Base-by-base conservation (phyloP, 495 filamentous ascomycete species). In the Ramalina intermedia region DNA sequence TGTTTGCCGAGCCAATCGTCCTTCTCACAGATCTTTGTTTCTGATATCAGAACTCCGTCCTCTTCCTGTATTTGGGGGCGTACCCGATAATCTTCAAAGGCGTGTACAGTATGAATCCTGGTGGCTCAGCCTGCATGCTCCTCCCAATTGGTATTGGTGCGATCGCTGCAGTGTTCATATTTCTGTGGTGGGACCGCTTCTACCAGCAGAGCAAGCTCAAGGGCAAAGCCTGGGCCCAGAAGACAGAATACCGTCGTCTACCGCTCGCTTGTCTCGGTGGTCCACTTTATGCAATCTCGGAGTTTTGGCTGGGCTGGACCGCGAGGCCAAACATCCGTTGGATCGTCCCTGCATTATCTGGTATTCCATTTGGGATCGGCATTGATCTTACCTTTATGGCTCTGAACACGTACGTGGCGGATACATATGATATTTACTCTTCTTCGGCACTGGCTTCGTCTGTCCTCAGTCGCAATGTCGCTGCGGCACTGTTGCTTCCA, bases 311-410 rank as follows among this genome's bases (percentile, higher is more conserved):
- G 13, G 48, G 37, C n/a, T 86, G 79, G 79, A 67, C 78, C 1
- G 74, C 79, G 0, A 54, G 69, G 5, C 45, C 55, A 0, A 54
- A 63, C 4, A 64, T 79, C 6, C 72, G 76, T 50, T 85, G 78
- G 67, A 75, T 79, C 42, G 73, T 81, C 14, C 82, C 82, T 0
- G 72, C 79, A 37, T 55, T 85, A 3, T 71, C 76, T 2, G 81
- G 80, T 0, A 63, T 80, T 7, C 68, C 75, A 0, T 84, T 85
- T 47, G 82, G 79, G 2, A 62, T 78, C 6, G 83, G 81, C 0
- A 78, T 80, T 54, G 65, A 69, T 12, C 60, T 77, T 14, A 69
- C 78, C 9, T 33, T 33, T 12, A 33, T 33, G 27, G 27, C 27
- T 33, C 27, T 33, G 1, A 33, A 33, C 27, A 33, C 27, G 27